Percentiles rank a stretch among this genome's conserved stretches.
Conservation (phyloP, 495 filamentous ascomycete genomes). For the Tuber indicum region DNA sequence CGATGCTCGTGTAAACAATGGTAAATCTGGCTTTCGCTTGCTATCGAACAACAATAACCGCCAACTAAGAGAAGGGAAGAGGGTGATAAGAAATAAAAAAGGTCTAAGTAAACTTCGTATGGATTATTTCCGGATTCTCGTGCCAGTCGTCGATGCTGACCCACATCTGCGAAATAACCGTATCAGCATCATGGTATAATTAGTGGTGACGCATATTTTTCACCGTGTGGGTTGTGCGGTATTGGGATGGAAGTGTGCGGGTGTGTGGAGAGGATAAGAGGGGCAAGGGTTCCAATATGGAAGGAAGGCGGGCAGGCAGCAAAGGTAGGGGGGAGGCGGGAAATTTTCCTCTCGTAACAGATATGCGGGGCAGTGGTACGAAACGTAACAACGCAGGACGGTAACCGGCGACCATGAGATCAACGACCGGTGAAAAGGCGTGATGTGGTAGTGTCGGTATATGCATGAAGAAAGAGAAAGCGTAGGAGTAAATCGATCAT, state of each 20-base stretch:
- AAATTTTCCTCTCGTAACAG: neutral
- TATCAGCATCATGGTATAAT: neutral
- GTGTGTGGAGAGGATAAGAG: neutral
- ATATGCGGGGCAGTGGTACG: neutral
- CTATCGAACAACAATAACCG: neutral
- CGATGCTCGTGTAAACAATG: neutral
- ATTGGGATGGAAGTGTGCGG: neutral
- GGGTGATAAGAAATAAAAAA: neutral
- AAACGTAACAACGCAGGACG: neutral
- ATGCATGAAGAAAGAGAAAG: neutral
- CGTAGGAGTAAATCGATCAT: neutral
- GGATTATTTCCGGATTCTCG: slow-evolving; percentile 97
- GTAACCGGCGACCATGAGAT: neutral
- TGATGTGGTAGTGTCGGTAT: neutral
- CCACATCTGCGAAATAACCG: slow-evolving; percentile 69
- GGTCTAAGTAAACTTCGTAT: slow-evolving; percentile 69
- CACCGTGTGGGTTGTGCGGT: neutral
- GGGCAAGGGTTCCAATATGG: neutral
- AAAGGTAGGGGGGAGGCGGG: neutral
- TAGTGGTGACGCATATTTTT: neutral
- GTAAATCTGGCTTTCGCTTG: neutral
- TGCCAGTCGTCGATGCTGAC: slow-evolving; percentile 98
- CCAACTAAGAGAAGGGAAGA: neutral
- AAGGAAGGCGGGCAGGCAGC: neutral
- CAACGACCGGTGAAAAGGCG: neutral